Base-by-base conservation (phyloP, 2,329 filamentous ascomycete species). In the Leptographium radiaticola region DNA sequence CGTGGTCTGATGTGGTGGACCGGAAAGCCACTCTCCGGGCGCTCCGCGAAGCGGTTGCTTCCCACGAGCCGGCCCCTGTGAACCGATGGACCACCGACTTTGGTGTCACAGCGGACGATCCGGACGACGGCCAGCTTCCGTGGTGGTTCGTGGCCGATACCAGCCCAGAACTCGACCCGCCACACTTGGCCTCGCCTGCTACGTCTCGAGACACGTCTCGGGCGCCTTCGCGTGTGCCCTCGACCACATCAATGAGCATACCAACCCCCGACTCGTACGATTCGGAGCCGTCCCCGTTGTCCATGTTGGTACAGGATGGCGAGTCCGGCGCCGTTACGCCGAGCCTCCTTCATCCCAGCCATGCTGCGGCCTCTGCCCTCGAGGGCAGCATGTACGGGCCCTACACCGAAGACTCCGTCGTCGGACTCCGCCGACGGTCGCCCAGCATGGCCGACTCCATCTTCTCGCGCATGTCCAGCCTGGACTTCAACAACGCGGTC, bases 61-160 rank as follows among this genome's bases (percentile, higher is more conserved):
- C 71, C 56, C 67, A 70, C 31, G 73, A 75, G 50, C 68, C 69
- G n/a, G 73, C 71, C 1, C 75, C 76, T 1, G 76, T 81, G 34
- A 81, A 86, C 48, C 80, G 79, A 46, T 96, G 89, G 89, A 95
- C 89, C 69, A 76, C 90, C 56, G 88, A 96, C 63, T 81, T 89
- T 64, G 87, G 86, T 48, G 80, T 72, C 40, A 74, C 74, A 36
- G 75, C 79, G 30, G 79, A 81, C 44, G 71, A 62, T 47, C 72
- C 72, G 51, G 67, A 62, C 47, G 73, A 73, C 52, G 67, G 64
- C 48, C 69, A 70, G 53, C 71, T 70, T 46, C 56, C 56, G 1
- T 59, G 56, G 56, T 58, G 72, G 73, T 51, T 68, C 44, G 54
- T 58, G 8, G 34, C 54, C 34, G 55, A 54, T 38, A 48, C 30